Base-by-base conservation (phyloP, 2,329 filamentous ascomycete species). In the Stenocarpella maydis region DNA sequence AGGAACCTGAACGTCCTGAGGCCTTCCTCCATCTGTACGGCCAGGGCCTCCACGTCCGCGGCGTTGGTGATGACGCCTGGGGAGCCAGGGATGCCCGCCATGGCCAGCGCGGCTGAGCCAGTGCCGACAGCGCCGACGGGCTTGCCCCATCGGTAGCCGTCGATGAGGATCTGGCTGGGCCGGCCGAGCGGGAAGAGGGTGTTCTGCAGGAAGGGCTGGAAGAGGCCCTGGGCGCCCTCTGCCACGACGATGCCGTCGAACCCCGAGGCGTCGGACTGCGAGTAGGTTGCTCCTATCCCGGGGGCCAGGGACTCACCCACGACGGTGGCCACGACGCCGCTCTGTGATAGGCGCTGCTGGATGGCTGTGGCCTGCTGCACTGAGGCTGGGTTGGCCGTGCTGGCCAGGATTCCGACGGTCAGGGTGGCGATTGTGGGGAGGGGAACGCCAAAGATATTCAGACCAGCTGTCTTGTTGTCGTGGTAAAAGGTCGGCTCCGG, bases 71-170 rank as follows among this genome's bases (percentile, higher is more conserved):
- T 85, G 3, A 87, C 81, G 1, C 85, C 85, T 0, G 80, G 75
- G 4, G 78, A 80, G 2, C 74, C 61, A 4, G 78, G 74, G 61
- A 91, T 84, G 1, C 84, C 84, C 0, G 82, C 82, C 15, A 77
- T 78, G 1, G 76, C 72, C 7, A 87, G 77, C 4, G 82, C 81
- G 4, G 71, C 72, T 8, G 72, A 74, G 14, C 74, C 79, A 0
- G 78, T 79, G 15, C 89, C 90, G 1, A 92, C 72, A 34, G 86
- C 87, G 17, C 83, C 90, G 28, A 93, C 81, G 0, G 91, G 89
- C 83, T 94, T 94, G 4, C 90, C 91, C 82, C 89, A 93, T 28
- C 87, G 82, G 80, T 88, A 93, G 0, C 84, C 87, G 74, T 90
- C 87, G 19, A 83, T 76, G 21, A 92, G 77, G 63, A 93, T 90